A percentile compares a stretch with the other conserved stretches of the same genome.
phyloP scores from a whole-genome alignment of 495 filamentous ascomycete species.

The Hypoxylon cercidicola region DNA sequence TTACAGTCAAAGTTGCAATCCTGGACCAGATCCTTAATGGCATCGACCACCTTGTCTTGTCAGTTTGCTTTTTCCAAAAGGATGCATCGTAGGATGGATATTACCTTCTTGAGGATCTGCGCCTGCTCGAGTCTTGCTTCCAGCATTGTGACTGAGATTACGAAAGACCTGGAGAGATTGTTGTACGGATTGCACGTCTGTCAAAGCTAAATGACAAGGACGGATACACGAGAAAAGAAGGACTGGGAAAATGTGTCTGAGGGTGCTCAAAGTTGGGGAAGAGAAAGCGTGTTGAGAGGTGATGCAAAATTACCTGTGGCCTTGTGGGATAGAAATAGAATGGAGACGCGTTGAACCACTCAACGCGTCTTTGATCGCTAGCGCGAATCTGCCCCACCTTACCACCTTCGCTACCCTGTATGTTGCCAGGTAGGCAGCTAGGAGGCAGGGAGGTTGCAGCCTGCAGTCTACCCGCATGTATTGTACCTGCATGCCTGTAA shows the following conservation, averaged over 20 bases:
- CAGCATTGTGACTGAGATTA: constrained; percentile 67
- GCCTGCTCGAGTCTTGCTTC: constrained; percentile 98
- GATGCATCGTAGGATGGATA: constrained; percentile 16
- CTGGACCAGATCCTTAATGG: constrained; percentile 99
- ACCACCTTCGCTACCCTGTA: too few species aligned
- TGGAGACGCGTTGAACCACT: constrained; percentile 40
- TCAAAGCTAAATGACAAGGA: too few species aligned
- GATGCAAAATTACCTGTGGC: too few species aligned
- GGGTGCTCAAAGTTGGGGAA: not conserved
- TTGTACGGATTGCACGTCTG: too few species aligned
- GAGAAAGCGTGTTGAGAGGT: too few species aligned
- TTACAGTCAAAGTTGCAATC: constrained; percentile 99
- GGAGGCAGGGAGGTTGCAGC: too few species aligned
- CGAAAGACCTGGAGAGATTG: too few species aligned
- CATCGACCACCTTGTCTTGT: constrained; percentile 85
- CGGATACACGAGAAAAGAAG: too few species aligned
- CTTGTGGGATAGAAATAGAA: constrained; percentile 39
- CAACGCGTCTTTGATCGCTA: constrained; percentile 42
- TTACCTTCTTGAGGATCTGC: constrained; percentile 92
- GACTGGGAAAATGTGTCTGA: too few species aligned
- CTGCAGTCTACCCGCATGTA: too few species aligned
- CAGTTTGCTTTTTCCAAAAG: constrained; percentile 6
- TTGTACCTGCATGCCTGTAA: too few species aligned
- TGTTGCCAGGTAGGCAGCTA: too few species aligned
- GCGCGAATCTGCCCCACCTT: constrained; percentile 21